Conservation (phyloP, 2,329 filamentous ascomycete genomes). For the Fusarium concolor region DNA sequence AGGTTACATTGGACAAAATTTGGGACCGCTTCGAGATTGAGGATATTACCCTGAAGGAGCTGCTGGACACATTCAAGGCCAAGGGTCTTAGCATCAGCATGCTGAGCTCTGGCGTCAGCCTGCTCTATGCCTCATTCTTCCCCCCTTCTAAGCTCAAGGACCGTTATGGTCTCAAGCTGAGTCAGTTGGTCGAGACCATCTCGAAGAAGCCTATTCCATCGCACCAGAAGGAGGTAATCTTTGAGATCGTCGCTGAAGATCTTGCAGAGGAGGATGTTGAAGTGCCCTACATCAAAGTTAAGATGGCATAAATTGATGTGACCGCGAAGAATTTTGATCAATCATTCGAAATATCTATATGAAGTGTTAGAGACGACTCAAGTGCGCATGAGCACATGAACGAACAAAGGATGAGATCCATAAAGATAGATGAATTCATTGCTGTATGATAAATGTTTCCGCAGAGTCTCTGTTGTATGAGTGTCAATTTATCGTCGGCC, state of each 20-base stretch:
- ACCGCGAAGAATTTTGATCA: background rate
- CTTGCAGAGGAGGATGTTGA: slow-evolving; percentile 92
- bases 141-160: slow-evolving; percentile 83
- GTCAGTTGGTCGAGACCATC: slow-evolving; percentile 85
- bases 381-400: slow-evolving; percentile 31
- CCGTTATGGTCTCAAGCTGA: slow-evolving; percentile 83
- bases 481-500: no score
- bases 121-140: slow-evolving; percentile 96
- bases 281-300: slow-evolving; percentile 95
- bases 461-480: background rate
- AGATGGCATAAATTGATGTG: slow-evolving; percentile 59
- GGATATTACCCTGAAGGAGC: slow-evolving; percentile 85
- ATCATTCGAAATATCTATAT: slow-evolving; percentile 23
- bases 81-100: slow-evolving; percentile 87
- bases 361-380: slow-evolving; percentile 24
- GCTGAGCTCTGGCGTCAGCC: slow-evolving; percentile 96
- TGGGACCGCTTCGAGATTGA: slow-evolving; percentile 97
- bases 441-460: background rate
- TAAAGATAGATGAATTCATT: slow-evolving; percentile 39
- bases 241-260: slow-evolving; percentile 95
- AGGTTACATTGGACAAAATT: slow-evolving; percentile 90
- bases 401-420: slow-evolving; percentile 27
- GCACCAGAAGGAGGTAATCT: slow-evolving; percentile 95
- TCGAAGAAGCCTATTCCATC: slow-evolving; percentile 91
- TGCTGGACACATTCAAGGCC: slow-evolving; percentile 83